A percentile compares a stretch with the other conserved stretches of the same genome.
These are phyloP conservation scores for Mucor plumbeus DNA, from an alignment of 371 early-diverging fungal genomes.

Conservation along the genomic window DNA sequence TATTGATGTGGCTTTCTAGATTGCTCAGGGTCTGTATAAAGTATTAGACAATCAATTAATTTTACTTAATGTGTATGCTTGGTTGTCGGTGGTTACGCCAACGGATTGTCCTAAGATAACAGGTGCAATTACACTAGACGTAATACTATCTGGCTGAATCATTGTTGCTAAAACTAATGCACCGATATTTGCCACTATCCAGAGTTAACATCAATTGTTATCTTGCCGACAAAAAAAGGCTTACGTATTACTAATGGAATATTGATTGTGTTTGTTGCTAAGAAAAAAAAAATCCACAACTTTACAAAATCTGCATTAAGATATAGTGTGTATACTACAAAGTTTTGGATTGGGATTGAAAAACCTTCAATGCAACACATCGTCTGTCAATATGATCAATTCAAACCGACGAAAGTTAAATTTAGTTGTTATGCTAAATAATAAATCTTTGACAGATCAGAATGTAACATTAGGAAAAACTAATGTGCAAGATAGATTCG, in stretches of 20 bases:
- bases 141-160: not conserved
- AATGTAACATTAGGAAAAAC: too few relatives aligned
- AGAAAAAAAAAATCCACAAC: too few relatives aligned
- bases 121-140: not conserved
- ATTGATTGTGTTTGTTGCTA: not conserved
- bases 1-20: not conserved
- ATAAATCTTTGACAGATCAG: too few relatives aligned
- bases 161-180: not conserved
- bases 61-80: not conserved
- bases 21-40: not conserved
- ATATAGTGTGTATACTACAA: too few relatives aligned
- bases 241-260: not conserved
- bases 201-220: not conserved
- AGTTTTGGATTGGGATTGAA: not conserved
- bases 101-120: not conserved
- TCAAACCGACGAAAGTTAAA: not conserved
- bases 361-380: too few relatives aligned
- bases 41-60: not conserved
- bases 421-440: too few relatives aligned
- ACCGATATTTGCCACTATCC: not conserved
- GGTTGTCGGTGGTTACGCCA: not conserved
- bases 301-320: not conserved
- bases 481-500: too few relatives aligned
- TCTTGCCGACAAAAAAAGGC: not conserved
- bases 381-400: too few relatives aligned